A percentile compares a stretch with the other conserved stretches of the same genome.
Evolutionary conservation across 306 rosid species (phyloP).

Genomic region (Herpetospermum pedunculosum): DNA sequence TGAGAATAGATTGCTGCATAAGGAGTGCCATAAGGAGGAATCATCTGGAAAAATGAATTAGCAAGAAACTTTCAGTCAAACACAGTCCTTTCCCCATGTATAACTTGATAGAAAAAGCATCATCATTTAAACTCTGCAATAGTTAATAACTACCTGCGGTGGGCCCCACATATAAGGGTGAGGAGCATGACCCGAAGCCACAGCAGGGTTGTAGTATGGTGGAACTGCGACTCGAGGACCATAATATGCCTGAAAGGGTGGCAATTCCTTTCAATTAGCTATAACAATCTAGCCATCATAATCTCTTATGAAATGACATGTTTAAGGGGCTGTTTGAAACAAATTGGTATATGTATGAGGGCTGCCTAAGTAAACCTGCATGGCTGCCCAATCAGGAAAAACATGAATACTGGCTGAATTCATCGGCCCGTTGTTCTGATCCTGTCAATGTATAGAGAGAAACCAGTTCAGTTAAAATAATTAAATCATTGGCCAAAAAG

Average conservation of each 20-base stretch:
- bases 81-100: background rate
- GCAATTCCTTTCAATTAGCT: slow-evolving; percentile 4
- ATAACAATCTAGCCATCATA: background rate
- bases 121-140: background rate
- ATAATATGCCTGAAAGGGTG: slow-evolving; percentile 64
- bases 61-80: background rate
- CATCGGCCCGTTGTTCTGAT: slow-evolving; percentile 37
- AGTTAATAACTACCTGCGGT: slow-evolving; percentile 56
- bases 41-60: slow-evolving; percentile 54
- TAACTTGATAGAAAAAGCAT: background rate
- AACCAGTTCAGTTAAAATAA: background rate
- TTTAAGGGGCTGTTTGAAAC: background rate
- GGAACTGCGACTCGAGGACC: slow-evolving; percentile 78
- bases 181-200: slow-evolving; percentile 70
- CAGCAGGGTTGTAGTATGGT: slow-evolving; percentile 67
- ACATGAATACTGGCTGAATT: slow-evolving; percentile 49
- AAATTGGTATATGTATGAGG: slow-evolving; percentile 1
- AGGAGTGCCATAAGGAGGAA: slow-evolving; percentile 81
- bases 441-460: slow-evolving; percentile 28
- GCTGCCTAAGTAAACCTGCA: slow-evolving; percentile 59
- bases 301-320: background rate
- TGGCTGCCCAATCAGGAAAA: slow-evolving; percentile 89
- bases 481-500: background rate
- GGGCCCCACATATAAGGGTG: slow-evolving; percentile 97
- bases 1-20: slow-evolving; percentile 78